phyloP scores from a whole-genome alignment of 352 stramenopile species.

The Pythium utonaiense region DNA sequence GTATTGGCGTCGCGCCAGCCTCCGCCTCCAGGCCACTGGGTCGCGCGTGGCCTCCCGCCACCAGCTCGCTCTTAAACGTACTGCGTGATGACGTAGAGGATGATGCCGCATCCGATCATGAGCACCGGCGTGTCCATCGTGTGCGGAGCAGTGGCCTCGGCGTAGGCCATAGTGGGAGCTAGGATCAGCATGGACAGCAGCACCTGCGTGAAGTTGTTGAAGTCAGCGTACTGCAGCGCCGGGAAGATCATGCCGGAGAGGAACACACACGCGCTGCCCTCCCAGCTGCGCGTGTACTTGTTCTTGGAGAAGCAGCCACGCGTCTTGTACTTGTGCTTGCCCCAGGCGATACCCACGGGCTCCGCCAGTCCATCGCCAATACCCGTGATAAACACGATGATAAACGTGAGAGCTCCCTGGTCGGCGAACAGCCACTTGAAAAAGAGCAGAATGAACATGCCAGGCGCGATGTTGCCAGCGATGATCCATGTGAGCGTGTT shows the following conservation, averaged over 20 bases:
- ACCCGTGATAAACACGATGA: constrained; percentile 66
- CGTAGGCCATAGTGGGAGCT: constrained; percentile 79
- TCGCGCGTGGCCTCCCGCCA: not conserved
- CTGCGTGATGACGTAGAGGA: constrained; percentile 64
- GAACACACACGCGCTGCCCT: constrained; percentile 76
- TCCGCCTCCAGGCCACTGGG: not conserved
- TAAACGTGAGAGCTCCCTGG: constrained; percentile 32
- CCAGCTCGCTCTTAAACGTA: not conserved
- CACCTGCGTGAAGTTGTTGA: constrained; percentile 76
- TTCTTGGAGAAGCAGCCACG: constrained; percentile 73
- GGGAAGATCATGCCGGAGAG: constrained; percentile 74
- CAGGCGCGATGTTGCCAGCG: constrained; percentile 44
- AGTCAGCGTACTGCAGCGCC: constrained; percentile 70
- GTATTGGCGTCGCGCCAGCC: not conserved
- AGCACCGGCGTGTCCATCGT: constrained; percentile 85
- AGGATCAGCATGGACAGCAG: constrained; percentile 74
- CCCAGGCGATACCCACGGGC: constrained; percentile 72
- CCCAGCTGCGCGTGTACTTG: constrained; percentile 78
- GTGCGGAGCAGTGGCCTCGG: constrained; percentile 75
- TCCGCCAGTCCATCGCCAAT: constrained; percentile 78
- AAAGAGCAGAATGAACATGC: constrained; percentile 77
- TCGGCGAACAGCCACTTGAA: constrained; percentile 80
- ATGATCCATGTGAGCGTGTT: constrained; percentile 37
- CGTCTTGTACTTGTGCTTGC: constrained; percentile 84
- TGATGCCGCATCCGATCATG: constrained; percentile 72